phyloP scores from a whole-genome alignment of 2,329 filamentous ascomycete genomes.

The Geosmithia flava region DNA sequence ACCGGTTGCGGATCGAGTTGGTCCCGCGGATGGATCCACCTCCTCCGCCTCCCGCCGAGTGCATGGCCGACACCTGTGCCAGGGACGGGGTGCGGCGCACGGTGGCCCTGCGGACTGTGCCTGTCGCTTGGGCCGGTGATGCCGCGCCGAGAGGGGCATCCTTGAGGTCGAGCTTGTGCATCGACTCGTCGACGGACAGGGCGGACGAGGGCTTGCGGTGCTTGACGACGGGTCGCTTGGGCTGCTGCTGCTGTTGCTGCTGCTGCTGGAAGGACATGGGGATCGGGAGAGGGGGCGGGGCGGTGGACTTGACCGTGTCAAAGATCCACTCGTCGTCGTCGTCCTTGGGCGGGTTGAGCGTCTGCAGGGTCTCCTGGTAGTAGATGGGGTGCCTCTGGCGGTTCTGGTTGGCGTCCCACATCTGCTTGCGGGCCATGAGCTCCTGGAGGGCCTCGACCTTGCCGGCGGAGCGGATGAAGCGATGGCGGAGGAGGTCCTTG shows the following conservation, averaged over 20 bases:
- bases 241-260: constrained; percentile 7
- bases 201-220: constrained; percentile 44
- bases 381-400: constrained; percentile 63
- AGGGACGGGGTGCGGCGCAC: constrained; percentile 33
- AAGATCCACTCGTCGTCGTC: constrained; percentile 89
- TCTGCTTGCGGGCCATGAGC: constrained; percentile 69
- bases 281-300: constrained; percentile 5
- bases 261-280: background rate
- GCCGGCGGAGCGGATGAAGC: constrained; percentile 77
- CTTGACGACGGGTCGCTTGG: constrained; percentile 40
- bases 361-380: constrained; percentile 84
- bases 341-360: constrained; percentile 52
- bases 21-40: constrained; percentile 26
- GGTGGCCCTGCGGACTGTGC: constrained; percentile 50
- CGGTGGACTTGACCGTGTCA: constrained; percentile 75
- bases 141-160: constrained; percentile 45
- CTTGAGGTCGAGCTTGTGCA: constrained; percentile 48
- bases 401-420: constrained; percentile 65
- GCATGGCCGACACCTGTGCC: constrained; percentile 18
- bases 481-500: constrained; percentile 76
- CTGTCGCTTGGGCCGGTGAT: constrained; percentile 31
- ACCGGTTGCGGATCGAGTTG: constrained; percentile 1
- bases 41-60: constrained; percentile 15
- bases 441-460: constrained; percentile 83
- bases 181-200: constrained; percentile 44